Conservation (phyloP, 2,329 filamentous ascomycete species). For the Catunica adiposa region DNA sequence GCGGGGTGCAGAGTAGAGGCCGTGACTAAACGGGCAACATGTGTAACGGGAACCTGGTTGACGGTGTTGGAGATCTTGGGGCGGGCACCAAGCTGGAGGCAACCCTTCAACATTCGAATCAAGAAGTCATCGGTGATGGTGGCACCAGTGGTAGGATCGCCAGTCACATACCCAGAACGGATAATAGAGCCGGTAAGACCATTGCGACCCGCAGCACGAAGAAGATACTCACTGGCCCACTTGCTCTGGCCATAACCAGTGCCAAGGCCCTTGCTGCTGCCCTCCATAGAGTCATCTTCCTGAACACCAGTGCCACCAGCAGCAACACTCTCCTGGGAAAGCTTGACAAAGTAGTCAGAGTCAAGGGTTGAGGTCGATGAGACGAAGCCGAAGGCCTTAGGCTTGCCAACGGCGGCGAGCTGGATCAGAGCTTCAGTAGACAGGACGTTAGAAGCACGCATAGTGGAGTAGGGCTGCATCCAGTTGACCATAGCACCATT, state of each 20-base stretch:
- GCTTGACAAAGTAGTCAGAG: conserved; percentile 60
- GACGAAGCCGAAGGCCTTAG: conserved; percentile 69
- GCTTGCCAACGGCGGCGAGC: conserved; percentile 59
- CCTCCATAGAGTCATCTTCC: conserved; percentile 63
- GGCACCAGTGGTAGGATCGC: conserved; percentile 51
- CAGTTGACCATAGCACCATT: conserved; percentile 74
- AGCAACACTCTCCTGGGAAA: conserved; percentile 46
- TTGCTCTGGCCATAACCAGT: conserved; percentile 89
- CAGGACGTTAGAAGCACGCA: conserved; percentile 62
- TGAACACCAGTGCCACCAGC: conserved; percentile 48
- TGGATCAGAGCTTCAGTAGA: conserved; percentile 60
- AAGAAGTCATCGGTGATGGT: conserved; percentile 82
- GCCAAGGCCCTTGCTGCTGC: conserved; percentile 57
- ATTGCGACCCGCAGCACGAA: conserved; percentile 60
- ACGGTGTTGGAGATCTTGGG: conserved; percentile 74
- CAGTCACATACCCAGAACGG: conserved; percentile 72
- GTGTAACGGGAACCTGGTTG: conserved; percentile 75
- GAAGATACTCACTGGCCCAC: conserved; percentile 58
- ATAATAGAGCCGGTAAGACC: conserved; percentile 63
- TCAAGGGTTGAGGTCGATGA: conserved; percentile 72
- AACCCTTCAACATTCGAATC: conserved; percentile 72
- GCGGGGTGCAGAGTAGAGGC: conserved; percentile 53
- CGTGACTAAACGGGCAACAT: conserved; percentile 66
- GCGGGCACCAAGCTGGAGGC: conserved; percentile 56
- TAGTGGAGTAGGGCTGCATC: conserved; percentile 59